Evolutionary conservation across 2,329 filamentous ascomycete species (phyloP).

Genomic region (Colletotrichum aenigma): DNA sequence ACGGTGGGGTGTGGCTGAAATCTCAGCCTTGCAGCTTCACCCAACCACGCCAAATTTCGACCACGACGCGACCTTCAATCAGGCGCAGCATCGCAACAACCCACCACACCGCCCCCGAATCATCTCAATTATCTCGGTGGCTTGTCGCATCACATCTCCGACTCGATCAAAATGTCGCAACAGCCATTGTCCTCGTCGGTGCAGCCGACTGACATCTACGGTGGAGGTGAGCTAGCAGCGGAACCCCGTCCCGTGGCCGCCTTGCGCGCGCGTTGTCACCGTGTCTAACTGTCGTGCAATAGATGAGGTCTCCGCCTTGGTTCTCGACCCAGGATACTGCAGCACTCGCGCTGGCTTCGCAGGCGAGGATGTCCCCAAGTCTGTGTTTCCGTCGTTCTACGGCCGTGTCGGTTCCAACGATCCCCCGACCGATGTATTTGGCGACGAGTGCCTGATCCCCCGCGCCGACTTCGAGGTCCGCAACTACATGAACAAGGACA

Average conservation of each 20-base stretch:
- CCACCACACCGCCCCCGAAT: neutral
- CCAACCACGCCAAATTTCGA: constrained; percentile 17
- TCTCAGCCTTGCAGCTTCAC: constrained; percentile 20
- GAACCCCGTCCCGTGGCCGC: neutral
- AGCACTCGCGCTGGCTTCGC: constrained; percentile 94
- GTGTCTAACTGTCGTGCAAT: constrained; percentile 10
- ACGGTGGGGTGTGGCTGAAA: constrained; percentile 18
- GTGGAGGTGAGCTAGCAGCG: constrained; percentile 55
- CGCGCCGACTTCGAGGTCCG: constrained; percentile 79
- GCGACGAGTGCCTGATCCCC: constrained; percentile 88
- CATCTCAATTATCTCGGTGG: constrained; percentile 3
- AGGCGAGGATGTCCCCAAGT: constrained; percentile 96
- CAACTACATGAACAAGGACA: constrained; percentile 90
- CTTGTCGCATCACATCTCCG: neutral
- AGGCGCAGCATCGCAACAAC: constrained; percentile 12
- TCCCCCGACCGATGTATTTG: constrained; percentile 70
- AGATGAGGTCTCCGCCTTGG: constrained; percentile 98
- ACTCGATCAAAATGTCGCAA: constrained; percentile 52
- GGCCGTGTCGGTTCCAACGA: constrained; percentile 61
- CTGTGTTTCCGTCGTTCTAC: constrained; percentile 89
- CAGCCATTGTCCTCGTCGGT: constrained; percentile 60
- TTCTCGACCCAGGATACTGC: constrained; percentile 93
- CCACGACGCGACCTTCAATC: constrained; percentile 10
- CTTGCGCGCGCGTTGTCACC: neutral
- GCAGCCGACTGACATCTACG: constrained; percentile 67